Evolutionary conservation across 2,329 filamentous ascomycete genomes (phyloP).

Genomic region (Talaromyces sp.): DNA sequence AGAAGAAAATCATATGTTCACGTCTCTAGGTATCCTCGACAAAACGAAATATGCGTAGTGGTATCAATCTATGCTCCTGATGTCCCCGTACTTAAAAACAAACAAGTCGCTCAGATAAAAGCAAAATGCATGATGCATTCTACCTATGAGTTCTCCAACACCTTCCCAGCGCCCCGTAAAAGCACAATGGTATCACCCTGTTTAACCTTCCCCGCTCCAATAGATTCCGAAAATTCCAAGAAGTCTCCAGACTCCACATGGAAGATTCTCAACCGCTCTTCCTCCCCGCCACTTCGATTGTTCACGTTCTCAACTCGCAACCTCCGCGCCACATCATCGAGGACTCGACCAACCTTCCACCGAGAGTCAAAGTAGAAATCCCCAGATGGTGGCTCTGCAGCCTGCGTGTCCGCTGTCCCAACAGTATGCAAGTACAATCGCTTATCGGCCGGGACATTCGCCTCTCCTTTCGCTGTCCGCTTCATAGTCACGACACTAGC

Average conservation of each 20-base stretch:
- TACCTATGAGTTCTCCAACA: constrained; percentile 68
- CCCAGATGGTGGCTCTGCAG: constrained; percentile 78
- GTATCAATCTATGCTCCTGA: constrained; percentile 5
- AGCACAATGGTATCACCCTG: constrained; percentile 91
- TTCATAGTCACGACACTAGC: constrained; percentile 78
- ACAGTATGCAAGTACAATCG: constrained; percentile 90
- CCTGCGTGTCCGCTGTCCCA: constrained; percentile 82
- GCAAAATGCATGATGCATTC: constrained; percentile 11
- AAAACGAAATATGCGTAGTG: not conserved
- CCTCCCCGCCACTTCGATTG: constrained; percentile 50
- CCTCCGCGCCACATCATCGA: constrained; percentile 49
- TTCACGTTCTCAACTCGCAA: constrained; percentile 51
- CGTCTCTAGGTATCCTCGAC: no score
- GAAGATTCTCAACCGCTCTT: constrained; percentile 81
- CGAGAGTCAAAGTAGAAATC: constrained; percentile 80
- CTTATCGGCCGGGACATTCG: constrained; percentile 77
- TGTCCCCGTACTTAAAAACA: not conserved
- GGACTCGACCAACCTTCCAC: constrained; percentile 79
- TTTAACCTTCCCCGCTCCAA: constrained; percentile 67
- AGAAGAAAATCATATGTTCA: no score
- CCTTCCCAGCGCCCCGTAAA: constrained; percentile 79
- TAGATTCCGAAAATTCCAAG: constrained; percentile 84
- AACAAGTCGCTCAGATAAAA: not conserved
- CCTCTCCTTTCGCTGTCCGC: constrained; percentile 85
- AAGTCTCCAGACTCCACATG: constrained; percentile 88